phyloP scores from a whole-genome alignment of 805 yeast species.

The Dipodascopsis uninucleata region DNA sequence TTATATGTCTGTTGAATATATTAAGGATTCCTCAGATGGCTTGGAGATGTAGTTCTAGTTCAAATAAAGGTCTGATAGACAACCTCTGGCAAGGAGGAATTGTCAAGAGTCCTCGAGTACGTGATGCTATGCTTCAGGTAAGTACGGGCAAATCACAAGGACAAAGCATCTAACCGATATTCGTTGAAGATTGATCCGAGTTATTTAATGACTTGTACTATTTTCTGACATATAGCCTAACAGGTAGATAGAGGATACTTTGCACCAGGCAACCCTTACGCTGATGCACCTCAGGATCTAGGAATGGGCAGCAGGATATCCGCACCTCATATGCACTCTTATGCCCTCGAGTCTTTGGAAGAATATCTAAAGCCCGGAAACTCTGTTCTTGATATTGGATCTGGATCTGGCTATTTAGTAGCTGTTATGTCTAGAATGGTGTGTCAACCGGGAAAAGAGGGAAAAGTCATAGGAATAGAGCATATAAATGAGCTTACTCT shows the following conservation, averaged over 20 bases:
- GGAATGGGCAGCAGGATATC: constrained; percentile 28
- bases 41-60: constrained; percentile 17
- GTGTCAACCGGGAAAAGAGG: constrained; percentile 16
- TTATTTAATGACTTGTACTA: not conserved
- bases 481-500: constrained; percentile 21
- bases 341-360: constrained; percentile 18
- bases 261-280: constrained; percentile 22
- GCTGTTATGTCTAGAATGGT: constrained; percentile 24
- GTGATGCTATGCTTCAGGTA: constrained; percentile 9
- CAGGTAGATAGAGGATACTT: constrained; percentile 24
- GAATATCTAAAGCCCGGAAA: constrained; percentile 20
- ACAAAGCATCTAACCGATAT: too few relatives aligned
- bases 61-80: constrained; percentile 18
- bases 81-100: constrained; percentile 13
- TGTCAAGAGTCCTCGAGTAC: constrained; percentile 14
- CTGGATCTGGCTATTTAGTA: constrained; percentile 27
- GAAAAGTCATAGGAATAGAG: constrained; percentile 24
- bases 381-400: constrained; percentile 25
- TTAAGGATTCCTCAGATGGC: too few relatives aligned
- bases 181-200: too few relatives aligned
- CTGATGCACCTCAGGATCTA: constrained; percentile 24
- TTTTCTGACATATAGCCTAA: not conserved
- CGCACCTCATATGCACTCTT: constrained; percentile 31
- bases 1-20: too few relatives aligned
- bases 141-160: not conserved